Evolutionary conservation across 768 basidiomycete species (phyloP).

Genomic region (Galerina sulciceps): DNA sequence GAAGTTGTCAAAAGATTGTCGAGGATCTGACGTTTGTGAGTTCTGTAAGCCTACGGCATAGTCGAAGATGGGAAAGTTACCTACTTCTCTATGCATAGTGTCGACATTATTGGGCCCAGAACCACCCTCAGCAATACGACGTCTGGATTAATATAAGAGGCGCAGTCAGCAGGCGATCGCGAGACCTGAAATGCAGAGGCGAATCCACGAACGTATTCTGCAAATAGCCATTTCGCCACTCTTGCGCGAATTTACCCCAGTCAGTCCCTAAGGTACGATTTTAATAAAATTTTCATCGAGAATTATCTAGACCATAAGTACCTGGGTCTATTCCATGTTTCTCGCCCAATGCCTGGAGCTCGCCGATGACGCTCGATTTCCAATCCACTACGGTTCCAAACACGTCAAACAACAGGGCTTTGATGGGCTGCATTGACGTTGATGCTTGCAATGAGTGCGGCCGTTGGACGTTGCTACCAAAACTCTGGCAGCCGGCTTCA

Average conservation of each 20-base stretch:
- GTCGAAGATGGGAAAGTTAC: not conserved
- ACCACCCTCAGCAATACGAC: slow-evolving; percentile 46
- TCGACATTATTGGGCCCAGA: slow-evolving; percentile 57
- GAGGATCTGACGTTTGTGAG: slow-evolving; percentile 46
- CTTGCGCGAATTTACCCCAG: slow-evolving; percentile 54
- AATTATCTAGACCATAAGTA: slow-evolving; percentile 8
- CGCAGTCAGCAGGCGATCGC: not conserved
- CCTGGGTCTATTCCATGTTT: slow-evolving; percentile 28
- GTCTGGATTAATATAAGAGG: slow-evolving; percentile 31
- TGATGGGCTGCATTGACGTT: slow-evolving; percentile 29
- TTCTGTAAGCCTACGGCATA: not conserved
- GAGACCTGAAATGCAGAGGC: not conserved
- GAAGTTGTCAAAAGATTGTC: slow-evolving; percentile 53
- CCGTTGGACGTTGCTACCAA: not conserved
- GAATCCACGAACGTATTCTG: slow-evolving; percentile 40
- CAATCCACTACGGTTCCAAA: slow-evolving; percentile 59
- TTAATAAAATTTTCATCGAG: not conserved
- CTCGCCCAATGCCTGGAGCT: slow-evolving; percentile 32
- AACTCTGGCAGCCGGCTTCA: not conserved
- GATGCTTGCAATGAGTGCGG: not conserved
- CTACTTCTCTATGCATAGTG: slow-evolving; percentile 56
- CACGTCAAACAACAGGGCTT: slow-evolving; percentile 52
- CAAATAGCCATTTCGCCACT: slow-evolving; percentile 62
- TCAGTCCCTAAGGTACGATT: slow-evolving; percentile 23
- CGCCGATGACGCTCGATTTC: slow-evolving; percentile 36